phyloP scores from a whole-genome alignment of 441 rosid species.

The Geranium incanum region DNA sequence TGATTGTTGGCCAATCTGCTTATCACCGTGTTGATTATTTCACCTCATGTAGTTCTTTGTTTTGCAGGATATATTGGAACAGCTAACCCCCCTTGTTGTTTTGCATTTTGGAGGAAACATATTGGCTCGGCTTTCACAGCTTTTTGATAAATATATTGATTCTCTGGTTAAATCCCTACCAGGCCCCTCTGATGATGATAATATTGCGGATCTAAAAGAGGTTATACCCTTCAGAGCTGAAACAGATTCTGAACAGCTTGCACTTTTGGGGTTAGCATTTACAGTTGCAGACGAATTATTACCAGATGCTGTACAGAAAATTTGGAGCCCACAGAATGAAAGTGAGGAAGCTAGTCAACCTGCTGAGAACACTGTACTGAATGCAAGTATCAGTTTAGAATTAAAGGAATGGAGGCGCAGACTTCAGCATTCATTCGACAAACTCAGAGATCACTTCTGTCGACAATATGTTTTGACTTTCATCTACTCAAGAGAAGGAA shows the following conservation, averaged over 20 bases:
- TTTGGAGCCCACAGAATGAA: constrained; percentile 57
- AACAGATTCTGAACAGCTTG: constrained; percentile 88
- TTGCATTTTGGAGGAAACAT: constrained; percentile 76
- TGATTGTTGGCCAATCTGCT: not conserved
- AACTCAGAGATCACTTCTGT: constrained; percentile 86
- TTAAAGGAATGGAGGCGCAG: constrained; percentile 85
- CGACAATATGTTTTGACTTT: constrained; percentile 87
- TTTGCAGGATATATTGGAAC: constrained; percentile 75
- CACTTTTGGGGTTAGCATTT: constrained; percentile 86
- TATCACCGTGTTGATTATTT: not conserved
- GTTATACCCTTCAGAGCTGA: constrained; percentile 64
- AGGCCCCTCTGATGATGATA: constrained; percentile 83
- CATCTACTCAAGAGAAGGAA: constrained; percentile 89
- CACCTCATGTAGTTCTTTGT: not conserved
- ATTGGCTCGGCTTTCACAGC: constrained; percentile 56
- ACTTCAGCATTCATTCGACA: constrained; percentile 83
- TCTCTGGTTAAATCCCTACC: constrained; percentile 69
- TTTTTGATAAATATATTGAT: constrained; percentile 77
- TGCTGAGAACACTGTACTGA: constrained; percentile 35
- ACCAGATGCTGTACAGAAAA: constrained; percentile 47
- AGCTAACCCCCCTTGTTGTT: constrained; percentile 64
- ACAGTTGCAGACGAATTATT: constrained; percentile 77
- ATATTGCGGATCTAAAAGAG: constrained; percentile 71
- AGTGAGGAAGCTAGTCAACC: constrained; percentile 32
- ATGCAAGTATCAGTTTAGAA: constrained; percentile 42